These are phyloP conservation scores for Adansonia gregorii DNA, from an alignment of 441 rosid species.

Conservation along the genomic window DNA sequence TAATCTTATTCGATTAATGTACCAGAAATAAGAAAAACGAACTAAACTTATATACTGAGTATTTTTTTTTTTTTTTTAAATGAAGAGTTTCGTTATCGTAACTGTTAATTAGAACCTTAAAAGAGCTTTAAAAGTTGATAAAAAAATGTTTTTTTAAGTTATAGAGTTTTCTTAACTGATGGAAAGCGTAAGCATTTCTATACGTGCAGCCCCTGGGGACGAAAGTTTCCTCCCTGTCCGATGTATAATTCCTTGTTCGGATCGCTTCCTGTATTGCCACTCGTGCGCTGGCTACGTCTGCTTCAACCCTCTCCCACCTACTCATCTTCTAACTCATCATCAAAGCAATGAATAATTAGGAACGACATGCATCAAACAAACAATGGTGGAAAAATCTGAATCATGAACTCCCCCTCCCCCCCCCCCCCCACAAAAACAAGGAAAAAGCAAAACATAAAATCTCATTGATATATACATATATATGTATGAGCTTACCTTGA, in stretches of 20 bases:
- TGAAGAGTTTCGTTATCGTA: too few relatives aligned
- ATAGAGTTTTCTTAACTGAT: constrained; percentile 32
- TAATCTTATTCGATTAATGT: background rate
- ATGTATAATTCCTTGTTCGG: background rate
- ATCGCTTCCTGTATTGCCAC: constrained; percentile 22
- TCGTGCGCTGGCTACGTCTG: constrained; percentile 9
- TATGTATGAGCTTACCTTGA: background rate
- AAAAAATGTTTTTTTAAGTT: background rate
- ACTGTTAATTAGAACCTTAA: background rate
- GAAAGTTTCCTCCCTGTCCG: constrained; percentile 24
- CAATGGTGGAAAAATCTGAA: background rate
- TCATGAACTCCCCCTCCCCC: background rate
- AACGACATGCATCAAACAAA: background rate
- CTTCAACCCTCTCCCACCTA: constrained; percentile 18
- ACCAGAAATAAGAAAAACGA: background rate
- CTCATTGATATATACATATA: background rate
- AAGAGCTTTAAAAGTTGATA: background rate
- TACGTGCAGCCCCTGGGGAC: constrained; percentile 37
- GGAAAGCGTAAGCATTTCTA: constrained; percentile 42
- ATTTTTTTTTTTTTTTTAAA: too few relatives aligned
- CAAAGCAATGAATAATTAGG: background rate
- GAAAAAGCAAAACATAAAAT: background rate
- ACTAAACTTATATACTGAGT: too few relatives aligned
- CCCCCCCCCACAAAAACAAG: too few relatives aligned
- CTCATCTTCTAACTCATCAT: background rate